phyloP scores from a whole-genome alignment of 2,329 filamentous ascomycete species.

The Diplodia scrobiculata region DNA sequence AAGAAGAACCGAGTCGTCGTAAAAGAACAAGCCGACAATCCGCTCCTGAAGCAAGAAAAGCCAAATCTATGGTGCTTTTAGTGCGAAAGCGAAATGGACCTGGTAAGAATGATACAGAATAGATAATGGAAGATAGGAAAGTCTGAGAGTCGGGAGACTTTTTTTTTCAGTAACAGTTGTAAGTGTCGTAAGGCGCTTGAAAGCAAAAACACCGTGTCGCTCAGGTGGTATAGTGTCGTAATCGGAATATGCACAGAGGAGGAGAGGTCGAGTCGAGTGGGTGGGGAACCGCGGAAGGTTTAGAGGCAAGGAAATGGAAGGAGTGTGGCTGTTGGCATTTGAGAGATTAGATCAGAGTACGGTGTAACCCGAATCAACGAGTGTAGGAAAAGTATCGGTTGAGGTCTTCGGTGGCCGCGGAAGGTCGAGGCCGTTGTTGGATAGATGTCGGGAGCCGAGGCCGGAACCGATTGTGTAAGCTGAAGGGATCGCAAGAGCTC shows the following conservation, averaged over 20 bases:
- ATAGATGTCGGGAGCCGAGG: constrained; percentile 35
- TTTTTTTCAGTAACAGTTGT: constrained; percentile 31
- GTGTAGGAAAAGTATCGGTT: constrained; percentile 37
- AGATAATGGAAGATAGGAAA: constrained; percentile 26
- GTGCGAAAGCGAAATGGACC: constrained; percentile 28
- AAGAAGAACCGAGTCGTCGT: constrained; percentile 35
- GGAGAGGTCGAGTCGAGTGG: constrained; percentile 26
- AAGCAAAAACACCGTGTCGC: constrained; percentile 40
- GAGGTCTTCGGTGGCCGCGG: constrained; percentile 31
- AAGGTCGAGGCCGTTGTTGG: constrained; percentile 5
- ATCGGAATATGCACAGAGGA: constrained; percentile 30
- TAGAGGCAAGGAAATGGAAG: constrained; percentile 49
- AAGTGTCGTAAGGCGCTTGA: constrained; percentile 33
- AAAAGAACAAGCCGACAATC: constrained; percentile 41
- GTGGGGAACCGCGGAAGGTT: constrained; percentile 28
- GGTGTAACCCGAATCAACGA: constrained; percentile 46
- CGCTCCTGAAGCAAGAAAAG: constrained; percentile 37
- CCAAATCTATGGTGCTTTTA: constrained; percentile 30
- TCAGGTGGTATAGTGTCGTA: constrained; percentile 31
- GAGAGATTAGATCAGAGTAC: constrained; percentile 45
- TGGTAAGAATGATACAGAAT: constrained; percentile 35
- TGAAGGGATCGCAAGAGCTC: constrained; percentile 35
- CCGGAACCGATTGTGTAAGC: constrained; percentile 30
- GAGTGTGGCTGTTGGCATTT: constrained; percentile 50
- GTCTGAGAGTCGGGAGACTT: constrained; percentile 26